Conservation (phyloP, 2,329 filamentous ascomycete genomes). For the Metarhizium guizhouense region DNA sequence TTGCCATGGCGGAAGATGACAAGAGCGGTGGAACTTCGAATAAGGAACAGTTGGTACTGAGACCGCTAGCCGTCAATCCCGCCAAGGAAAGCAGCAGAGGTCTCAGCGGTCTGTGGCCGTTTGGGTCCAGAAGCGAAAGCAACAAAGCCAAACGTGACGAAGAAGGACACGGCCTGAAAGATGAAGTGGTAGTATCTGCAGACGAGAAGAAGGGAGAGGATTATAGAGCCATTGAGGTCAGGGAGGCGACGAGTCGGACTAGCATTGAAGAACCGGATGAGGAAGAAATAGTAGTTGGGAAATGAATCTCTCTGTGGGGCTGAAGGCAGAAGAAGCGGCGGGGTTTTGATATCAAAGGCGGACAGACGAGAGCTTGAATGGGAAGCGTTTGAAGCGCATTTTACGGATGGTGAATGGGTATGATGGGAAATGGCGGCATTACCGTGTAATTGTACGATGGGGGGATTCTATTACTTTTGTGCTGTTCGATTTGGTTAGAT, state of each 20-base stretch:
- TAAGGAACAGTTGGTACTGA: slow-evolving; percentile 38
- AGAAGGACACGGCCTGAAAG: slow-evolving; percentile 18
- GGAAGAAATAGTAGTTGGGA: slow-evolving; percentile 34
- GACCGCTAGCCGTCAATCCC: slow-evolving; percentile 46
- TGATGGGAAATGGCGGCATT: background rate
- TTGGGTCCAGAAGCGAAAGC: slow-evolving; percentile 32
- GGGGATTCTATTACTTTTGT: background rate
- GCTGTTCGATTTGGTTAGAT: background rate
- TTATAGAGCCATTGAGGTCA: slow-evolving; percentile 39
- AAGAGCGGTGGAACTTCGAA: slow-evolving; percentile 16
- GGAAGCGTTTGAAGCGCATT: background rate
- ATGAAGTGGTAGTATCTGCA: slow-evolving; percentile 6
- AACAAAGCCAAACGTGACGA: slow-evolving; percentile 19
- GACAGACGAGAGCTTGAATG: background rate
- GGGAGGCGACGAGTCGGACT: slow-evolving; percentile 43
- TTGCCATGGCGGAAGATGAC: slow-evolving; percentile 53
- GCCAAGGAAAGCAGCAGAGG: slow-evolving; percentile 29
- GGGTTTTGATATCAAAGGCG: background rate
- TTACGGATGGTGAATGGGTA: background rate
- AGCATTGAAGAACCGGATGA: slow-evolving; percentile 53
- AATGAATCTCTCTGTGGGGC: slow-evolving; percentile 4
- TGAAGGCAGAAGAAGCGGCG: slow-evolving; percentile 4
- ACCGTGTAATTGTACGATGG: background rate
- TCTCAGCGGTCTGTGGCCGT: slow-evolving; percentile 50
- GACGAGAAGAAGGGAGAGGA: slow-evolving; percentile 16